These are phyloP conservation scores for Ustilago sp. DNA, from an alignment of 1,284 basidiomycete genomes.

Conservation along the genomic window DNA sequence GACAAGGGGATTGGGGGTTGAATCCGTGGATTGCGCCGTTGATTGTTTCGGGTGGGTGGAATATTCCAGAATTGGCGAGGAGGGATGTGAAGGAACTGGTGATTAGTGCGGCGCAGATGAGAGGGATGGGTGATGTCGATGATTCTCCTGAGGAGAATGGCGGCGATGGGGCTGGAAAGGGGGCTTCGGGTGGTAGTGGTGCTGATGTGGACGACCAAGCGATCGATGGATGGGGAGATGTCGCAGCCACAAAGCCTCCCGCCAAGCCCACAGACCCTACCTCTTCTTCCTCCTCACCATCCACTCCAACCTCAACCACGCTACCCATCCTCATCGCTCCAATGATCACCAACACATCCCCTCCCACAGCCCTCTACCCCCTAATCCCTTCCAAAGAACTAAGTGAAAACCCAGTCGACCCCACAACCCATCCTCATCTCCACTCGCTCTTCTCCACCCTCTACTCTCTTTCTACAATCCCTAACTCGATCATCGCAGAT, in stretches of 20 bases:
- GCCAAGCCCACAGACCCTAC: neutral
- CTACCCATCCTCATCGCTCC: neutral
- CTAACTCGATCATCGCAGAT: constrained; percentile 21
- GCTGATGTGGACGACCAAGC: constrained; percentile 23
- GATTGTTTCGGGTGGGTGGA: constrained; percentile 24
- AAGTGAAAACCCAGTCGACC: constrained; percentile 41
- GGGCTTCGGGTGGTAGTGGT: neutral
- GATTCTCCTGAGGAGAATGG: neutral
- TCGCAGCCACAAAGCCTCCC: neutral
- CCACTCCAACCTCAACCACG: neutral
- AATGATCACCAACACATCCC: neutral
- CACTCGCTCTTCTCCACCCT: constrained; percentile 16
- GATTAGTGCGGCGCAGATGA: neutral
- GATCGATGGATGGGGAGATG: constrained; percentile 15
- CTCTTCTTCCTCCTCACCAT: neutral
- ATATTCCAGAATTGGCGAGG: constrained; percentile 21
- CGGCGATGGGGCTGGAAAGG: neutral
- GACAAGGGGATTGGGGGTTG: constrained; percentile 2
- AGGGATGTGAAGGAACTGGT: neutral
- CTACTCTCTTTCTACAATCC: constrained; percentile 5
- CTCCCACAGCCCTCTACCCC: neutral
- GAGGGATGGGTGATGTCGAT: constrained; percentile 6
- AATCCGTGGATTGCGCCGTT: constrained; percentile 28
- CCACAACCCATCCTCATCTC: constrained; percentile 22
- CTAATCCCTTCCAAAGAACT: constrained; percentile 35